Base-by-base conservation (phyloP, 768 basidiomycete species). In the Lepiota subincarnata region DNA sequence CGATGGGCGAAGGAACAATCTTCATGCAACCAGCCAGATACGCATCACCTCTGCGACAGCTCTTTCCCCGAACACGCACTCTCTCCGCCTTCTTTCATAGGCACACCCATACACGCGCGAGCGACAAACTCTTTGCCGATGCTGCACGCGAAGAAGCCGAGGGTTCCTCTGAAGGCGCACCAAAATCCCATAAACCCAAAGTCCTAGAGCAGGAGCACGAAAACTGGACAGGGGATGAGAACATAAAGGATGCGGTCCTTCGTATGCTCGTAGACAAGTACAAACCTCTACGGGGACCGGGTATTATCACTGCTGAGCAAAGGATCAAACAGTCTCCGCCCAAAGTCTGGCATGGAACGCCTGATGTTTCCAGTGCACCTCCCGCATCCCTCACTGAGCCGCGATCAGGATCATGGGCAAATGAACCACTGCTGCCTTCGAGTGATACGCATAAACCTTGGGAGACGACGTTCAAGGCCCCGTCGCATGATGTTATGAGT, bases 221-320 rank as follows among this genome's bases (percentile, higher is more conserved):
- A 53, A 85, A 90, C 63, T 92, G 89, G 91, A 80, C 79, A 1
- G 89, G 89, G 0, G 87, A 92, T 10, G 91, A 92, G 66, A 73
- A 76, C 6, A 73, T 81, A 1, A 71, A 82, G 49, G 84, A 89
- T 68, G 78, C 83, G 0, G 84, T 93, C 0, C 72, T 91, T 14
- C 79, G 90, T 18, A 93, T 95, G 89, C 76, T 93, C 4, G 77
- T 92, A 31, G 91, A 93, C 72, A 87, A 89, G 64, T 85, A 92
- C 72, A 92, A 88, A 67, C 89, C 91, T 1, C 68, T 92, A 31
- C 77, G 88, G n/a, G 77, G 73, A 7, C 83, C 81, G 7, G 64
- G 70, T 10, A 76, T 87, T 39, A 67, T 73, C 56, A 74, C 78
- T 1, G 86, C 87, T 5, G 87, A 90, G 47, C 73, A 87, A 63